Evolutionary conservation across 352 stramenopile species (phyloP).

Genomic region (Plasmopara muralis): DNA sequence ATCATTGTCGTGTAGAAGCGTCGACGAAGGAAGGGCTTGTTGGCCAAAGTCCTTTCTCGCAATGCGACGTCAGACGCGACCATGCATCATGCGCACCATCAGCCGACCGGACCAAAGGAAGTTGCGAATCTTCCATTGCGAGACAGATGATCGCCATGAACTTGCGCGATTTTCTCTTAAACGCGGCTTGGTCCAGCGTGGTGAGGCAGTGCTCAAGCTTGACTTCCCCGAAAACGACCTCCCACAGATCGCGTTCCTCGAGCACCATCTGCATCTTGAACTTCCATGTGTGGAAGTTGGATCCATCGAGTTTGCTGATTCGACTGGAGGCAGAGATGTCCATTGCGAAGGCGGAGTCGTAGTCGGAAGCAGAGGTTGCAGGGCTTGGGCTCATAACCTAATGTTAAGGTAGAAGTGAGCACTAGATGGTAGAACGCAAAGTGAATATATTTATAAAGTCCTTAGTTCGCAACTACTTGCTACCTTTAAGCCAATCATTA

Average conservation of each 20-base stretch:
- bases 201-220: conserved; percentile 13
- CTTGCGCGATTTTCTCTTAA: conserved; percentile 18
- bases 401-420: background rate
- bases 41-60: conserved; percentile 20
- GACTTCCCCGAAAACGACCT: conserved; percentile 8
- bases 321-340: background rate
- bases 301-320: background rate
- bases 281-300: conserved; percentile 18
- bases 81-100: conserved; percentile 13
- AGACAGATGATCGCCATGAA: conserved; percentile 15
- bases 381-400: background rate
- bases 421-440: background rate
- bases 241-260: no score
- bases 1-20: conserved; percentile 23
- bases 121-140: conserved; percentile 17
- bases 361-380: background rate
- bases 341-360: background rate
- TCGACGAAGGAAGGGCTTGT: conserved; percentile 23
- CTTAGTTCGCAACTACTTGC: no score
- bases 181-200: conserved; percentile 3
- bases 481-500: no score
- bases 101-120: conserved; percentile 12
- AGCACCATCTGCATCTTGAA: conserved; percentile 26
- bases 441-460: background rate
- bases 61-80: conserved; percentile 18